phyloP scores from a whole-genome alignment of 139 green algal species.

The Eudorina sp. region DNA sequence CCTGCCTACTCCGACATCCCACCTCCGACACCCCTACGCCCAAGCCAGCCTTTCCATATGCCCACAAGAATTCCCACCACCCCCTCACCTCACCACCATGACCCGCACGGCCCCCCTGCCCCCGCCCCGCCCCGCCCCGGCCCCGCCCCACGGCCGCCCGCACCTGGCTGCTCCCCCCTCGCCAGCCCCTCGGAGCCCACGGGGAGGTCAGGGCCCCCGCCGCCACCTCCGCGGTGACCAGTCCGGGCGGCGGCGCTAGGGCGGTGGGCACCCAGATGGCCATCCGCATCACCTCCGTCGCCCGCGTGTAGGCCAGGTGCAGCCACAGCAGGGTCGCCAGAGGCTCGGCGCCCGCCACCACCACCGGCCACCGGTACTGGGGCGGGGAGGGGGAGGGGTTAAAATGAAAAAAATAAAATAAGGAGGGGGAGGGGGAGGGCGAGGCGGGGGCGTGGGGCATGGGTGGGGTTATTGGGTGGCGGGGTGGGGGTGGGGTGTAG shows the following conservation, averaged over 20 bases:
- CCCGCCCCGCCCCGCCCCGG: background rate
- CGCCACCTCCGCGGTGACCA: background rate
- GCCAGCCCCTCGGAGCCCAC: background rate
- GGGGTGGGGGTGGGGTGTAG: background rate
- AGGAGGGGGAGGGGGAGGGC: background rate
- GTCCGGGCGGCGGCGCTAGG: background rate
- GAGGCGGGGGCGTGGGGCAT: background rate
- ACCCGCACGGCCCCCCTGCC: background rate
- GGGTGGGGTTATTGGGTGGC: background rate
- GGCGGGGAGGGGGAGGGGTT: background rate
- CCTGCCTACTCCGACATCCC: no score
- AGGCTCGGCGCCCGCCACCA: background rate
- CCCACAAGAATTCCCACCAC: background rate
- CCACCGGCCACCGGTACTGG: conserved; percentile 35
- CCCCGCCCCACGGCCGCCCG: background rate
- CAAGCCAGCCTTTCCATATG: no score
- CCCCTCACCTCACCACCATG: background rate
- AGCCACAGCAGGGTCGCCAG: conserved; percentile 4
- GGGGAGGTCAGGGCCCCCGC: no score
- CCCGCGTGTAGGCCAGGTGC: background rate
- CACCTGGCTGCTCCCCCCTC: background rate
- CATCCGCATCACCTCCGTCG: background rate
- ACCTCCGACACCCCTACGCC: no score
- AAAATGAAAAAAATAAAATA: background rate
- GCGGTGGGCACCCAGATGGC: background rate